Evolutionary conservation across 208 protist genomes (phyloP), one percentile per base, ranked within the genome.

Genomic region (Blastocrithidia nonstop): DNA sequence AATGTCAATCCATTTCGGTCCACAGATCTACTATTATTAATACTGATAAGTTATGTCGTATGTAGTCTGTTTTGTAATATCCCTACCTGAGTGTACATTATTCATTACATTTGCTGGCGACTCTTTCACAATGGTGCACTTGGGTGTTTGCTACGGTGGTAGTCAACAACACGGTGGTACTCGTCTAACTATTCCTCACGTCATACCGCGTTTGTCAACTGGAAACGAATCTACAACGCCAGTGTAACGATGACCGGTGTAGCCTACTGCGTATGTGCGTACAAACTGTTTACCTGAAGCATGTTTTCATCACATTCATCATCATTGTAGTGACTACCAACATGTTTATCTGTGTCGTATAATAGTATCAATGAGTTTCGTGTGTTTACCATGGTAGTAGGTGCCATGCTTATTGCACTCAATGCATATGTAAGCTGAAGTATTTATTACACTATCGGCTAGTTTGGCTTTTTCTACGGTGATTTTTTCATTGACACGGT

Each of bases 391-490:
- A 41, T 71, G 15, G 59, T 84, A 6, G 58, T 74, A 5, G 58
- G 72, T 32, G 19, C 52, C 16, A 62, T 85, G 17, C 57, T 88
- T n/a, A 44, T 88, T 28, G 60, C 61, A n/a, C 59, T 96, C 24
- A 94, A 94, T 63, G 37, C 74, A 15, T 96, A 91, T 48, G 69
- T 77, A 16, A 80, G 78, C 17, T 29, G 71, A 1, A 70, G 70
- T 23, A 57, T 87, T 15, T 94, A 93, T 61, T 58, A 90, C 35
- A 75, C 82, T 7, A 56, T 96, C 20, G 84, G 92, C 8, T 78
- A 86, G 49, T 96, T 77, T 63, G 94, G 91, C 4, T 95, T 84
- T 50, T 96, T 95, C 59, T 96, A 95, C 66, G 94, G 88, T 46
- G 67, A 90, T 54, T 91, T 94, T 35, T 90, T 92, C 54, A 57